Conservation (phyloP, 176 grass and related monocot genomes). For the Oryza meridionalis region DNA sequence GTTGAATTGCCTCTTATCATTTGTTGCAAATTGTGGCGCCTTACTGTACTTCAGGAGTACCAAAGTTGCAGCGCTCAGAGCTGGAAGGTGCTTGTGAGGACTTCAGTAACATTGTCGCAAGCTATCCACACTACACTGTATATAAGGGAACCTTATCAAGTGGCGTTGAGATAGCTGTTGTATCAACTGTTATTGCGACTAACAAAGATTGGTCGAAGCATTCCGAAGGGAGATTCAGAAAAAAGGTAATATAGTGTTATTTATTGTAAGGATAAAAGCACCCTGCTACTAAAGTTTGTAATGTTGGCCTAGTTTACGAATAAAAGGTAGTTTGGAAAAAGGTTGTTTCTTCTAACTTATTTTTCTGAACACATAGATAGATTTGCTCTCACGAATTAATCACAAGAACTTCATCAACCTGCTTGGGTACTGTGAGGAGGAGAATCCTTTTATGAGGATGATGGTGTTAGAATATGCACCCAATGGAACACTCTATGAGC, state of each 20-base stretch:
- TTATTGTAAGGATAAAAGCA: neutral
- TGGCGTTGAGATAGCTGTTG: conserved; percentile 95
- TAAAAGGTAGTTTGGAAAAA: neutral
- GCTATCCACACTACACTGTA: conserved; percentile 76
- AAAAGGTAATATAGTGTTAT: conserved; percentile 71
- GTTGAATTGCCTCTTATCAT: conserved; percentile 12
- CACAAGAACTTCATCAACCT: conserved; percentile 98
- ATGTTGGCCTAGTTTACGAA: conserved; percentile 16
- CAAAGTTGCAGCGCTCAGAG: conserved; percentile 83
- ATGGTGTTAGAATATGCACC: conserved; percentile 94
- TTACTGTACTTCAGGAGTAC: conserved; percentile 71
- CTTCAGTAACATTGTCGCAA: conserved; percentile 89
- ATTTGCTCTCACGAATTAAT: conserved; percentile 86
- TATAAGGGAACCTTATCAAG: conserved; percentile 97
- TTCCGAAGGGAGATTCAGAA: conserved; percentile 77
- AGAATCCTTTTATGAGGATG: conserved; percentile 98
- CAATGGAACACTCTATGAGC: conserved; percentile 90
- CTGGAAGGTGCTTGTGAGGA: conserved; percentile 94
- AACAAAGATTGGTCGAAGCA: conserved; percentile 85
- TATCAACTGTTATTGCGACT: conserved; percentile 63
- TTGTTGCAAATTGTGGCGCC: conserved; percentile 2
- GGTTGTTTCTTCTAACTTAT: conserved; percentile 38
- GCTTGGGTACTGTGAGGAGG: conserved; percentile 91
- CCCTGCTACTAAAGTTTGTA: neutral
- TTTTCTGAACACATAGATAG: conserved; percentile 72